Evolutionary conservation across 1,139 yeast species (phyloP).

Genomic region (Eremothecium cymbalariae): DNA sequence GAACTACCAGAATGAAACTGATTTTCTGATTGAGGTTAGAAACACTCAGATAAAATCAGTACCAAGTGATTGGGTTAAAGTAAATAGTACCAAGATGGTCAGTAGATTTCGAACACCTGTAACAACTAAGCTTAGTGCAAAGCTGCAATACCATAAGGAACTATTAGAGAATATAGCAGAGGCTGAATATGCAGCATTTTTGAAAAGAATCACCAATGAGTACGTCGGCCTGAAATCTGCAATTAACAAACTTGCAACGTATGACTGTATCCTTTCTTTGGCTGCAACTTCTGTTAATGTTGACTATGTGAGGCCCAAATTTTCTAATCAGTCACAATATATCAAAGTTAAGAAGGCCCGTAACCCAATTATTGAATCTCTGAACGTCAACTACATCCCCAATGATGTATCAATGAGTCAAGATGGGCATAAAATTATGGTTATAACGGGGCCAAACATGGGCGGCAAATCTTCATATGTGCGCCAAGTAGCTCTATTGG

Average conservation of each 20-base stretch:
- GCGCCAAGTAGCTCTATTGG: slow-evolving; percentile 39
- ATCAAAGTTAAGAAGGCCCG: slow-evolving; percentile 53
- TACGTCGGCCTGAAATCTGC: slow-evolving; percentile 46
- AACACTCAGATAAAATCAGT: slow-evolving; percentile 48
- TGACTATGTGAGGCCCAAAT: slow-evolving; percentile 48
- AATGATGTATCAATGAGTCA: slow-evolving; percentile 52
- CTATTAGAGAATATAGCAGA: slow-evolving; percentile 48
- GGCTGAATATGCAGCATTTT: slow-evolving; percentile 45
- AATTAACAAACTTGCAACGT: slow-evolving; percentile 45
- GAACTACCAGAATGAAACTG: slow-evolving; percentile 52
- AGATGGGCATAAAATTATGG: slow-evolving; percentile 43
- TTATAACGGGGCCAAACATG: slow-evolving; percentile 59
- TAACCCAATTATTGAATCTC: slow-evolving; percentile 71
- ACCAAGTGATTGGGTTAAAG: slow-evolving; percentile 70
- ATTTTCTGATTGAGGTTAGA: slow-evolving; percentile 67
- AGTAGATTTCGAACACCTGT: slow-evolving; percentile 67
- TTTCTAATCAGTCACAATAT: slow-evolving; percentile 43
- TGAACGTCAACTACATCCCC: slow-evolving; percentile 49
- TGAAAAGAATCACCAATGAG: slow-evolving; percentile 39
- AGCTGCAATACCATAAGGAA: slow-evolving; percentile 57
- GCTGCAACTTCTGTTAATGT: slow-evolving; percentile 46
- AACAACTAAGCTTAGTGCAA: slow-evolving; percentile 43
- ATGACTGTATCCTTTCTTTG: slow-evolving; percentile 72
- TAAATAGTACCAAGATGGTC: slow-evolving; percentile 62
- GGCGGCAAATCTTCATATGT: slow-evolving; percentile 48